Evolutionary conservation across 2,329 filamentous ascomycete genomes (phyloP).

Genomic region (Gaeumannomyces tritici): DNA sequence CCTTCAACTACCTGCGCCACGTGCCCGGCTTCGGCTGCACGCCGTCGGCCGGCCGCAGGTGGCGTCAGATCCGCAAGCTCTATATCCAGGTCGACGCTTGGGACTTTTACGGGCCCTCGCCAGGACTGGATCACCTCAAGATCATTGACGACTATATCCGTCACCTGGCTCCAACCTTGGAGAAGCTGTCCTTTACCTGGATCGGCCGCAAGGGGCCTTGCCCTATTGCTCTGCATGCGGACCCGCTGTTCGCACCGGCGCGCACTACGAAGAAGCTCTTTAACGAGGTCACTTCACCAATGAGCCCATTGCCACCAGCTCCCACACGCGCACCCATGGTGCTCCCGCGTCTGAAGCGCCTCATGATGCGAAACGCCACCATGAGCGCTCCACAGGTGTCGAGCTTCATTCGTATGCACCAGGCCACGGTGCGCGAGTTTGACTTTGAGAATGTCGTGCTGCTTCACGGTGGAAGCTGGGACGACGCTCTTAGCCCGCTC

Average conservation of each 20-base stretch:
- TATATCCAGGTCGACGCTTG: constrained; percentile 64
- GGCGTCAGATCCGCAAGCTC: constrained; percentile 69
- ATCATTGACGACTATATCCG: constrained; percentile 75
- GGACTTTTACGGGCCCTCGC: constrained; percentile 50
- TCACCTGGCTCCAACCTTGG: constrained; percentile 54
- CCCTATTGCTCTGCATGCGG: constrained; percentile 59
- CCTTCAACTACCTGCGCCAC: constrained; percentile 69
- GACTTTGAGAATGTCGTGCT: constrained; percentile 71
- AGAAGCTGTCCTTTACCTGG: constrained; percentile 71
- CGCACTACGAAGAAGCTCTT: constrained; percentile 48
- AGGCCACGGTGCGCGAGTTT: constrained; percentile 61
- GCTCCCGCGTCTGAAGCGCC: constrained; percentile 58
- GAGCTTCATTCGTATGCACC: constrained; percentile 58
- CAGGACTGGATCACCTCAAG: constrained; percentile 61
- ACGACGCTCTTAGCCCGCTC: constrained; percentile 69
- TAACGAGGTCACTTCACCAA: constrained; percentile 53
- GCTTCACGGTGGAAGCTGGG: constrained; percentile 62
- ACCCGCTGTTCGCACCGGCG: constrained; percentile 56
- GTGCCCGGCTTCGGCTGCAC: constrained; percentile 64
- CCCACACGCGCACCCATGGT: constrained; percentile 43
- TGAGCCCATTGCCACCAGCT: constrained; percentile 49
- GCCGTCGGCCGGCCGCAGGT: constrained; percentile 61
- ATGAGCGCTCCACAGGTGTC: constrained; percentile 65
- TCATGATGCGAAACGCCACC: constrained; percentile 63
- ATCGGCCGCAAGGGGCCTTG: constrained; percentile 62